Percentiles rank a stretch among this genome's conserved stretches.
Conservation (phyloP, 805 yeast genomes). For the Yarrowia porcina region DNA sequence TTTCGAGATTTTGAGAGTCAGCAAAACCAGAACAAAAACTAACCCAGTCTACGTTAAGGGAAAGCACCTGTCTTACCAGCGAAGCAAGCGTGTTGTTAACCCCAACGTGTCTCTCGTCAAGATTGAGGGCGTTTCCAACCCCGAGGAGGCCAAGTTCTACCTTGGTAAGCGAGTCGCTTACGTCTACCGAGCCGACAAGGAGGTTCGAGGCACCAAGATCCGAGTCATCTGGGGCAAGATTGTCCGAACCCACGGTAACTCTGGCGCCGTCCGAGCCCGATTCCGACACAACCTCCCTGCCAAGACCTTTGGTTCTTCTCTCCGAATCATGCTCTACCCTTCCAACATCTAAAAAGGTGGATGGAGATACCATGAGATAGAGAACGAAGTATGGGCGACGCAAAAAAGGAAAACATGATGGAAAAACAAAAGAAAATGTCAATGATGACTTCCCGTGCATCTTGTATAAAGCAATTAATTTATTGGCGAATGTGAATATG, state of each 20-base stretch:
- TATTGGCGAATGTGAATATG: conserved; percentile 23
- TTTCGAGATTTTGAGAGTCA: no score
- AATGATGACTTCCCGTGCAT: conserved; percentile 23
- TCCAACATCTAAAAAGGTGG: conserved; percentile 84
- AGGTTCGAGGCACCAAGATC: conserved; percentile 97
- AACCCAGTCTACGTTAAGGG: conserved; percentile 90
- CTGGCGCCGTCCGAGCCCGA: conserved; percentile 97
- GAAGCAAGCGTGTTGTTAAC: conserved; percentile 97
- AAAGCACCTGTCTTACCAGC: conserved; percentile 99
- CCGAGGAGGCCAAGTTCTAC: conserved; percentile 98
- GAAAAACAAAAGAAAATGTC: conserved; percentile 23
- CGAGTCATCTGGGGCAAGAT: conserved; percentile 99
- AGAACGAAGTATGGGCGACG: not conserved
- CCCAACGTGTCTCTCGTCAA: conserved; percentile 95
- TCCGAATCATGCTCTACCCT: conserved; percentile 99
- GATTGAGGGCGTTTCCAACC: conserved; percentile 90
- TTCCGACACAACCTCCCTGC: conserved; percentile 99
- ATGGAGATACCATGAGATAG: not conserved
- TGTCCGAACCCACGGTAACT: conserved; percentile 98
- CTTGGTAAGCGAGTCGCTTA: conserved; percentile 99
- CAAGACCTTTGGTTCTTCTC: conserved; percentile 99
- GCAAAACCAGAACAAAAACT: conserved; percentile 10
- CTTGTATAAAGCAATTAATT: conserved; percentile 26
- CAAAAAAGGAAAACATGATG: conserved; percentile 12
- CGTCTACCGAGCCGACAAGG: conserved; percentile 98